Base-by-base conservation (phyloP, 257 asterid species). In the Lycium ferocissimum region DNA sequence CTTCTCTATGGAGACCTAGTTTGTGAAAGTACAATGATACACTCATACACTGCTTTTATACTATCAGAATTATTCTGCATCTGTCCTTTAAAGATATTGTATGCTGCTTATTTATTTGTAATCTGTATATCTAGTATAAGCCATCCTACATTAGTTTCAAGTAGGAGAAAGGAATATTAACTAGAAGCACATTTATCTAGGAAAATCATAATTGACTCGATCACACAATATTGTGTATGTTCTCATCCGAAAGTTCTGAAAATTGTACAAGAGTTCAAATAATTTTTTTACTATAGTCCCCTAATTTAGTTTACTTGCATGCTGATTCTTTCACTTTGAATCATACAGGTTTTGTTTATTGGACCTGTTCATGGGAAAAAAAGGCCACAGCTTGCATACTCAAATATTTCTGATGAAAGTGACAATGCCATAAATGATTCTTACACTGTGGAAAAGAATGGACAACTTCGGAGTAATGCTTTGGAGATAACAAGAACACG, bases 301-400 rank as follows among this genome's bases (percentile, higher is more conserved):
- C 26, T 76, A 22, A 22, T 22, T 70, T 69, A 17, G 73, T 76
- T 71, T 53, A 38, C 59, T 70, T 33, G 54, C 85, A 17, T 35
- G 54, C 58, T 57, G 45, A 79, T 83, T 57, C 65, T 72, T 2
- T 76, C 63, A 53, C 65, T 78, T 78, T 85, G 87, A 81, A 67
- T 67, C 56, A 35, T 87, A 87, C 91, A 96, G 99, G 91, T 95
- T 72, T 88, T 96, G 87, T 95, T 96, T 89, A 95, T 96, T 84
- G 93, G 92, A 6, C 97, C 95, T 7, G 86, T 96, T 84, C 92
- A 90, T 84, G 97, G 98, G 71, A 93, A 89, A 88, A 91, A 92
- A 84, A 91, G 88, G 35, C 97, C 92, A 20, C 85, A 86, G 83
- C 92, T 94, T 78, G 90, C 93, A 86, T 86, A 89, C 79, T 90